phyloP scores from a whole-genome alignment of 73 alveolate genomes.

The Effrenium voratum region DNA sequence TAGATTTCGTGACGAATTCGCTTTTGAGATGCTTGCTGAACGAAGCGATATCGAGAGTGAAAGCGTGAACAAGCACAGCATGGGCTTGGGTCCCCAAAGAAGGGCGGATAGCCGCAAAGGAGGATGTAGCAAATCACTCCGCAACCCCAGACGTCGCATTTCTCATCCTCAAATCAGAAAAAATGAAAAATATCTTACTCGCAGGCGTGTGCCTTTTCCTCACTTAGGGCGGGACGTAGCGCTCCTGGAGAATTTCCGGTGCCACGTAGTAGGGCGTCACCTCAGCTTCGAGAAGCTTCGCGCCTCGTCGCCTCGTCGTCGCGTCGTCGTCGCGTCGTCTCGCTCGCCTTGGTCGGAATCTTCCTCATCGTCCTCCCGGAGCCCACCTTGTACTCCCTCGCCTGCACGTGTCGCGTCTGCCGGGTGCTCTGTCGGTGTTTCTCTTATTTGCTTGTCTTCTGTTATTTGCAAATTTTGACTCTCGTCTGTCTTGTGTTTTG shows the following conservation, averaged over 20 bases:
- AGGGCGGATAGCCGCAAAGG: conserved; percentile 34
- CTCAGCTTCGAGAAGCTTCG: not conserved
- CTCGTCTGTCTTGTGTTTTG: no score
- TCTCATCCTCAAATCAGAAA: no score
- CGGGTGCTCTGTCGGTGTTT: no score
- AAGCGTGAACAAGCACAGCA: no score
- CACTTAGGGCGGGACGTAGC: no score
- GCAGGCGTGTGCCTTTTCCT: no score
- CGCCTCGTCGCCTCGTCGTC: not conserved
- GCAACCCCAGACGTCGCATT: conserved; percentile 17
- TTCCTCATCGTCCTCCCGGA: conserved; percentile 87
- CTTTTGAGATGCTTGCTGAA: no score
- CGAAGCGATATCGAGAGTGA: no score
- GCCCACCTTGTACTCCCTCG: conserved; percentile 60
- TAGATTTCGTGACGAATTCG: not conserved
- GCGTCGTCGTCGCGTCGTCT: no score
- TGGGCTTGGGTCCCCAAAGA: conserved; percentile 27
- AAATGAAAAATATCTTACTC: not conserved
- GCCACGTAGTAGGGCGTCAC: conserved; percentile 8
- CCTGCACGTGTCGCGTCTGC: not conserved
- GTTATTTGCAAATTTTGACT: no score
- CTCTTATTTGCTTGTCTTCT: no score
- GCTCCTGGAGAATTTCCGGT: not conserved
- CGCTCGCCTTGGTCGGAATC: no score
- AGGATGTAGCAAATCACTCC: conserved; percentile 25